A percentile compares a stretch with the other conserved stretches of the same genome.
These are phyloP conservation scores for Sporothrix pallida DNA, from an alignment of 2,329 filamentous ascomycete genomes.

Conservation along the genomic window DNA sequence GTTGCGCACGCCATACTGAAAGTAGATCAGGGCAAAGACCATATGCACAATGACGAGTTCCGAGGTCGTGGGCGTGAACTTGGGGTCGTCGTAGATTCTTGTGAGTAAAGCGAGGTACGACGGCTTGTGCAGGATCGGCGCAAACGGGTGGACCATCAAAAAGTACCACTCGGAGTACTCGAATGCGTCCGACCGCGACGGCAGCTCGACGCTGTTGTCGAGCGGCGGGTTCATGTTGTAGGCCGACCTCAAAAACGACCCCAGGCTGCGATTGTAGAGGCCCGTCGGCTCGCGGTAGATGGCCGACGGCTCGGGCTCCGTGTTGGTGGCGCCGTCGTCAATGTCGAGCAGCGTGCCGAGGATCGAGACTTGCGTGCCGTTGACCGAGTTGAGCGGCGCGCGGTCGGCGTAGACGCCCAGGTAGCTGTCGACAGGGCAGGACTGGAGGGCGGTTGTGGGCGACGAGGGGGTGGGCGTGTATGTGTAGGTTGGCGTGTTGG, in stretches of 20 bases:
- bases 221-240: constrained; percentile 65
- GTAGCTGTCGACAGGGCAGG: constrained; percentile 64
- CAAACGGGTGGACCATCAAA: constrained; percentile 70
- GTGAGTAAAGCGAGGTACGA: constrained; percentile 70
- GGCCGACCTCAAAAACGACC: constrained; percentile 69
- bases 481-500: constrained; percentile 10
- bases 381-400: constrained; percentile 72
- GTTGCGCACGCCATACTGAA: constrained; percentile 77
- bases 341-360: constrained; percentile 82
- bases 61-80: constrained; percentile 65
- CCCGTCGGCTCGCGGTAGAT: constrained; percentile 43
- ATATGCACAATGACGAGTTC: constrained; percentile 77
- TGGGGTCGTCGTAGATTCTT: constrained; percentile 72
- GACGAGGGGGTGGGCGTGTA: constrained; percentile 39
- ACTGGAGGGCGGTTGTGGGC: constrained; percentile 46
- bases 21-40: constrained; percentile 78
- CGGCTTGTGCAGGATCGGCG: constrained; percentile 78
- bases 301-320: constrained; percentile 30
- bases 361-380: constrained; percentile 76
- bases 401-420: constrained; percentile 69
- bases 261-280: constrained; percentile 73
- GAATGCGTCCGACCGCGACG: constrained; percentile 67
- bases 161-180: constrained; percentile 79
- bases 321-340: constrained; percentile 59
- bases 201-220: constrained; percentile 61